phyloP scores from a whole-genome alignment of 2,329 filamentous ascomycete species.

The Pseudogymnoascus sp. region DNA sequence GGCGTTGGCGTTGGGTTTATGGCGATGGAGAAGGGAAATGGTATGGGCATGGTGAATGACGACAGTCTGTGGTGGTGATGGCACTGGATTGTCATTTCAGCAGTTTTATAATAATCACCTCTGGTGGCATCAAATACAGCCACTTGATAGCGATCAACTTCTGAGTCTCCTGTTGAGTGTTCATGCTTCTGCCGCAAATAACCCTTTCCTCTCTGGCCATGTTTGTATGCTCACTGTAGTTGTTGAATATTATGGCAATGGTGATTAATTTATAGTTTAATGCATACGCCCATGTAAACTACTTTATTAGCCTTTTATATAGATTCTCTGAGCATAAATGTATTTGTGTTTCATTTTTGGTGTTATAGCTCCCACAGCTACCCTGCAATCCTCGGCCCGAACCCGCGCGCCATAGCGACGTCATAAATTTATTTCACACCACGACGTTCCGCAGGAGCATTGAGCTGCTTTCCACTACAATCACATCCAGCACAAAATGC shows the following conservation, averaged over 20 bases:
- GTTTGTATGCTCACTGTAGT: not conserved
- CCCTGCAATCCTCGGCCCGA: not conserved
- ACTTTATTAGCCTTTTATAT: not conserved
- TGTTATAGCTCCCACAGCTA: not conserved
- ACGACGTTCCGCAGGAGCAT: not conserved
- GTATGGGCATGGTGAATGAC: not conserved
- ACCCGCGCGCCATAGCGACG: not conserved
- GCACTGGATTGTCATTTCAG: slow-evolving; percentile 1
- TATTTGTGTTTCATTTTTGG: not conserved
- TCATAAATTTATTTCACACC: not conserved
- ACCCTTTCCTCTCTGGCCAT: too few species aligned
- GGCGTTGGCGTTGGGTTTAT: slow-evolving; percentile 10
- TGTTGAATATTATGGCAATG: not conserved
- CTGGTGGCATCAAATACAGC: not conserved
- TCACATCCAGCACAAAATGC: not conserved
- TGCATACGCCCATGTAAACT: not conserved
- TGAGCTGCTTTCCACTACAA: not conserved
- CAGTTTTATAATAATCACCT: slow-evolving; percentile 1
- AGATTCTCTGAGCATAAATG: not conserved
- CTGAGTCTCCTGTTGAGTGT: not conserved
- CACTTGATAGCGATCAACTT: not conserved
- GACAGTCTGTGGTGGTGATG: not conserved
- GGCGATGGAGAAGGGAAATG: not conserved
- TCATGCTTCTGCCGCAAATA: not conserved
- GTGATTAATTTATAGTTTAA: not conserved